Evolutionary conservation across 345 rosid species (phyloP), one percentile per base, ranked within the genome.

Genomic region (Eucalyptus pauciflora): DNA sequence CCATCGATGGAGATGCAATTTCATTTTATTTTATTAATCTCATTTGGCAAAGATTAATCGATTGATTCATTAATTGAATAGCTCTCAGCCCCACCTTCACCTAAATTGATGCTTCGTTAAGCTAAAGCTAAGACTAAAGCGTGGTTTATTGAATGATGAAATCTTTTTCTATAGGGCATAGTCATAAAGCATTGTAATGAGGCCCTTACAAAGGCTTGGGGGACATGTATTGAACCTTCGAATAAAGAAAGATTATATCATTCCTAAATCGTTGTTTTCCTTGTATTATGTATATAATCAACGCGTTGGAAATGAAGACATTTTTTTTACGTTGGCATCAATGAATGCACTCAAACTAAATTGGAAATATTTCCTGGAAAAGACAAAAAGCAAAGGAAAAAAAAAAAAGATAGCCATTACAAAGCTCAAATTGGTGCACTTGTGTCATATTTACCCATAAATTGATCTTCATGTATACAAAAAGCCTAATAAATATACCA

Each of bases 331-430:
- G 0, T 71, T 20, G 48, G 13, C 16, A 76, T 76, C 14, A 31
- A 50, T n/a, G 64, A 86, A 10, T 3, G 7, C 46, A 10, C 15
- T 50, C 54, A 24, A 51, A 51, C 87, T 86, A 50, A 45, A 76
- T 7, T 37, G 27, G 15, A 64, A 64, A 76, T 51, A 17, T 31
- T 86, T n/a, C 22, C 0, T n/a, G 4, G 4, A 52, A 33, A 76
- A 20, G 48, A 76, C 24, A 41, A 76, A 41, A 41, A 37, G 48
- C 9, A 20, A 41, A 41, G 29, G 7, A 10, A 37, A 37, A 37
- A 37, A 43, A 18, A 31, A 7, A 37, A 17, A 0, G 2, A 10
- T 41, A 20, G 13, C 2, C 24, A 41, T 37, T 13, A 3, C 27
- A 20, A 3, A 76, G 43, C 14, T 0, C 29, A 76, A 76, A 76